Percentiles rank a stretch among this genome's conserved stretches.
Conservation (phyloP, 2,329 filamentous ascomycete species). For the Pseudogymnoascus pannorum region DNA sequence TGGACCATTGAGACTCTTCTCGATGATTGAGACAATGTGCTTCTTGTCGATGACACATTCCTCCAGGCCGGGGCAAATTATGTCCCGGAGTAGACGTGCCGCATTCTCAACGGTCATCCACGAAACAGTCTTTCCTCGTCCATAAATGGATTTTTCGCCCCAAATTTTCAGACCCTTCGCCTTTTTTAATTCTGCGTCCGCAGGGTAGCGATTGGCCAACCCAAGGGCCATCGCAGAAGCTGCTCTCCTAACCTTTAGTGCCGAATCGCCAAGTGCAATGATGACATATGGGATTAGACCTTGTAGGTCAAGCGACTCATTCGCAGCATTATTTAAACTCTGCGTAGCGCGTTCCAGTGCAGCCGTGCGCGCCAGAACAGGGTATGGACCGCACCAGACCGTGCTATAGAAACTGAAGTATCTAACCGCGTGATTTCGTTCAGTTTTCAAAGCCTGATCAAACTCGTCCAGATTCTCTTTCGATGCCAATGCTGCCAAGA, state of each 20-base stretch:
- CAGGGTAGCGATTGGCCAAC: conserved; percentile 43
- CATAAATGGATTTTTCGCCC: conserved; percentile 61
- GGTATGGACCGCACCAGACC: conserved; percentile 66
- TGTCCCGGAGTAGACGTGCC: conserved; percentile 53
- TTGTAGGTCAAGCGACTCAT: conserved; percentile 59
- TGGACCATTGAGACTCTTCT: conserved; percentile 49
- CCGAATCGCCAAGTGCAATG: conserved; percentile 65
- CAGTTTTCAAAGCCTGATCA: conserved; percentile 42
- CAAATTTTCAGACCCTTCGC: conserved; percentile 38
- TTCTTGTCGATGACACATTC: conserved; percentile 76
- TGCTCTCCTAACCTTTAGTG: conserved; percentile 67
- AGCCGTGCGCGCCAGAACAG: conserved; percentile 58
- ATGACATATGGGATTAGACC: conserved; percentile 76
- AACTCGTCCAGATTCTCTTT: conserved; percentile 30
- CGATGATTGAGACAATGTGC: conserved; percentile 60
- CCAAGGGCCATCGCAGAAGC: conserved; percentile 60
- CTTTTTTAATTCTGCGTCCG: conserved; percentile 35
- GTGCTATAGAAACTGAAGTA: conserved; percentile 71
- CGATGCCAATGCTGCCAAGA: conserved; percentile 46
- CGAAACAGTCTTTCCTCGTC: conserved; percentile 43
- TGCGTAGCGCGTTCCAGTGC: conserved; percentile 60
- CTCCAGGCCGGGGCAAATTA: conserved; percentile 70
- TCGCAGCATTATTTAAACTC: conserved; percentile 45
- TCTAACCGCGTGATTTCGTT: conserved; percentile 22
- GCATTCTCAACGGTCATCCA: conserved; percentile 53